A percentile compares a stretch with the other conserved stretches of the same genome.
phyloP scores from a whole-genome alignment of 2,329 filamentous ascomycete genomes.

The Sporothrix variecibatus region DNA sequence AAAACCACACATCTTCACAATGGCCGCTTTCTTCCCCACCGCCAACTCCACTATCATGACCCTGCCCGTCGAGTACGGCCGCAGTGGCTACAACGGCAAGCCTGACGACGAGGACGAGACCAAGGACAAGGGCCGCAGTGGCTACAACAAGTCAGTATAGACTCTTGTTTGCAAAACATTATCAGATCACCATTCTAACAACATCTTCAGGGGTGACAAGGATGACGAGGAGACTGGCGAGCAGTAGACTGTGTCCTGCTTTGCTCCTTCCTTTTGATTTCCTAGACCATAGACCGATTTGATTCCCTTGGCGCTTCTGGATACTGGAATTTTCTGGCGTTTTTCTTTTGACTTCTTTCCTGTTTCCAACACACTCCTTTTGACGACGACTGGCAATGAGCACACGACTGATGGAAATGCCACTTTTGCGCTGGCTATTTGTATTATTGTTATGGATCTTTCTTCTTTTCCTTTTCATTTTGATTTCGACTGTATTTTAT shows the following conservation, averaged over 20 bases:
- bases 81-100: conserved; percentile 47
- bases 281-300: conserved; percentile 6
- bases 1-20: conserved; percentile 22
- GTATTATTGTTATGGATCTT: background rate
- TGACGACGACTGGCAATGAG: conserved; percentile 3
- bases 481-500: background rate
- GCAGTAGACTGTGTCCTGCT: conserved; percentile 28
- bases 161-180: background rate
- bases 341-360: background rate
- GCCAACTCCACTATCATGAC: conserved; percentile 35
- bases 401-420: background rate
- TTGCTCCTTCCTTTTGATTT: background rate
- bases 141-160: conserved; percentile 47
- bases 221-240: conserved; percentile 44
- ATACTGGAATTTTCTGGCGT: background rate
- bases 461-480: background rate
- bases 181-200: background rate
- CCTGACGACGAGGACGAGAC: conserved; percentile 39
- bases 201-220: conserved; percentile 32
- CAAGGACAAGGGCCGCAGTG: conserved; percentile 48
- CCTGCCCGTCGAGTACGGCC: conserved; percentile 43
- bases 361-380: background rate
- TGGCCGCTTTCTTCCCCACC: conserved; percentile 41
- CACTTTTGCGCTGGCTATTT: background rate
- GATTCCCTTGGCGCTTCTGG: conserved; percentile 1